These are phyloP conservation scores for Spatholobus suberectus DNA, from an alignment of 306 rosid genomes.

Conservation along the genomic window DNA sequence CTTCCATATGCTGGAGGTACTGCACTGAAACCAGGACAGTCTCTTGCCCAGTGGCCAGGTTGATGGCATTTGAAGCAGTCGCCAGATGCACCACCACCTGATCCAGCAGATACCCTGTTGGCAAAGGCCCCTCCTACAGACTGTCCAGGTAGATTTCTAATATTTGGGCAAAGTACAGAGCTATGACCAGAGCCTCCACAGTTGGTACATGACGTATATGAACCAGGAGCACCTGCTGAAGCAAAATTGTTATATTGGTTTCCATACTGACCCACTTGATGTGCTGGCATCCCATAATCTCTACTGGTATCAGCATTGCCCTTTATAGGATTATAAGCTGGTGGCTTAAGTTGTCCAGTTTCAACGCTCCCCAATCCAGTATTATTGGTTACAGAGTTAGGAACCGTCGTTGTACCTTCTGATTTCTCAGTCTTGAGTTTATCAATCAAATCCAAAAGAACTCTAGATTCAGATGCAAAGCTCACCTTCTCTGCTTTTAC, in stretches of 20 bases:
- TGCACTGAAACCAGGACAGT: conserved; percentile 67
- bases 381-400: conserved; percentile 43
- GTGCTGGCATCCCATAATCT: conserved; percentile 56
- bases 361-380: conserved; percentile 44
- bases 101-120: conserved; percentile 54
- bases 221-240: conserved; percentile 48
- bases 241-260: conserved; percentile 53
- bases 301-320: conserved; percentile 49
- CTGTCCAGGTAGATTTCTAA: conserved; percentile 50
- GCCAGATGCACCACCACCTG: conserved; percentile 45
- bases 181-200: conserved; percentile 82
- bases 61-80: conserved; percentile 86
- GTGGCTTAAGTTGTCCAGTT: conserved; percentile 47
- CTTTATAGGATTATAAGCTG: conserved; percentile 42
- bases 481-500: conserved; percentile 77
- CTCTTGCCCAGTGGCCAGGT: conserved; percentile 85
- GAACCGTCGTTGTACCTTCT: conserved; percentile 40
- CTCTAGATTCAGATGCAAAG: conserved; percentile 55
- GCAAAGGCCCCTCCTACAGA: conserved; percentile 54
- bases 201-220: conserved; percentile 57
- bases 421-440: conserved; percentile 55
- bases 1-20: conserved; percentile 67
- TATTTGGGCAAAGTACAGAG: conserved; percentile 67
- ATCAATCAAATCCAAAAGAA: conserved; percentile 64
- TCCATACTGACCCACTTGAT: conserved; percentile 59